Evolutionary conservation across 768 basidiomycete genomes (phyloP).

Genomic region (Daedaleopsis nitida): DNA sequence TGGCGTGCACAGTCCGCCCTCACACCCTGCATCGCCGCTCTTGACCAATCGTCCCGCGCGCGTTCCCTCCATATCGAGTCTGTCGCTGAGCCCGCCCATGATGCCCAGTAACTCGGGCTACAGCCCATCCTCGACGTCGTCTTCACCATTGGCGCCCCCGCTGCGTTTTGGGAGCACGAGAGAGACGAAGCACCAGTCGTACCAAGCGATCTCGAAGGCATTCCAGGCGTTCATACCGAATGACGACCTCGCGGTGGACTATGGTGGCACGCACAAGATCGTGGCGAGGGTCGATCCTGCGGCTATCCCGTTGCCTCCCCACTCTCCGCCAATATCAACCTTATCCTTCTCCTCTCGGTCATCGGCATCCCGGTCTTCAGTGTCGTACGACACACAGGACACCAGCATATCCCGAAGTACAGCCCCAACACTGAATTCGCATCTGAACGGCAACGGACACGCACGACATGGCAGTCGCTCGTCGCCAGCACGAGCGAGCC

Average conservation of each 20-base stretch:
- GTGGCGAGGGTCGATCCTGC: constrained; percentile 53
- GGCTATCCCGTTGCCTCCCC: constrained; percentile 61
- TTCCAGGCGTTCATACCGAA: constrained; percentile 23
- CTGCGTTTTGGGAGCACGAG: constrained; percentile 27
- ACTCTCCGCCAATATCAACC: constrained; percentile 72
- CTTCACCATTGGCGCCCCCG: constrained; percentile 23
- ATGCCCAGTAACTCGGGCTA: constrained; percentile 16
- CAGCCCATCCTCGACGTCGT: constrained; percentile 17
- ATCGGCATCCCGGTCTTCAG: constrained; percentile 58
- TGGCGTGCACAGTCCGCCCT: constrained; percentile 24
- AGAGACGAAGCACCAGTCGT: constrained; percentile 18
- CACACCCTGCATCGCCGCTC: constrained; percentile 23
- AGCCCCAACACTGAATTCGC: constrained; percentile 44
- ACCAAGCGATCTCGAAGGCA: constrained; percentile 18
- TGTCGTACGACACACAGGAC: constrained; percentile 39
- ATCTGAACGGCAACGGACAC: constrained; percentile 33
- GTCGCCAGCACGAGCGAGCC: constrained; percentile 25
- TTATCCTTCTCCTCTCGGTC: constrained; percentile 81
- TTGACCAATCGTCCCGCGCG: constrained; percentile 31
- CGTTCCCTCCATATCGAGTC: constrained; percentile 34
- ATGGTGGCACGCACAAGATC: constrained; percentile 18
- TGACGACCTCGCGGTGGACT: constrained; percentile 30
- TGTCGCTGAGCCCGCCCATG: constrained; percentile 29
- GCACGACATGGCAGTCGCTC: constrained; percentile 32
- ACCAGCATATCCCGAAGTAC: constrained; percentile 42